phyloP scores from a whole-genome alignment of 2,329 filamentous ascomycete genomes.

The Tolypocladium ophioglossoides region DNA sequence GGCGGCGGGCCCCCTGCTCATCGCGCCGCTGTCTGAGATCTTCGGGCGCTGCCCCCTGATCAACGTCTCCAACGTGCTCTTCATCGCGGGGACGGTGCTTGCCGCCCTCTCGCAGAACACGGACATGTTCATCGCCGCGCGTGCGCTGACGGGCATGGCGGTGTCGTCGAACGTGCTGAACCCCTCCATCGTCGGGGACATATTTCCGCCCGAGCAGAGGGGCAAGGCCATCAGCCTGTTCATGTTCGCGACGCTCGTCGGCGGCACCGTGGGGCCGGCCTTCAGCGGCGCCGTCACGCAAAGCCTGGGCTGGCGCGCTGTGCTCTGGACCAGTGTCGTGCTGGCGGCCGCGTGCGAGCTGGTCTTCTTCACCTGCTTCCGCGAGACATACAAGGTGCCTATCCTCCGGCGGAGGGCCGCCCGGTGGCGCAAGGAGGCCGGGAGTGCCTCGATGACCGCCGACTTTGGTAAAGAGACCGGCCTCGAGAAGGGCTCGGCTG shows the following conservation, averaged over 20 bases:
- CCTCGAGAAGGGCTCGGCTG: constrained; percentile 10
- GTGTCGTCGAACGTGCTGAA: constrained; percentile 54
- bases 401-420: constrained; percentile 33
- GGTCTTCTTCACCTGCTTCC: constrained; percentile 38
- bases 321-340: constrained; percentile 38
- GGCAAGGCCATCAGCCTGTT: constrained; percentile 48
- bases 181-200: constrained; percentile 53
- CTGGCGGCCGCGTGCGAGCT: constrained; percentile 39
- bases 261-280: constrained; percentile 45
- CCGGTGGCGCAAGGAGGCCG: too few relatives aligned
- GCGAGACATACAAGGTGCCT: constrained; percentile 50
- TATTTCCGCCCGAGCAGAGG: constrained; percentile 46
- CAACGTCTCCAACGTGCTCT: constrained; percentile 39
- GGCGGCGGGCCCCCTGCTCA: constrained; percentile 47
- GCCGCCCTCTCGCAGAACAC: constrained; percentile 34
- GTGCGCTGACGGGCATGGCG: constrained; percentile 49
- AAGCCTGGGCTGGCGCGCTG: constrained; percentile 40
- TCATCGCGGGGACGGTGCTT: constrained; percentile 36
- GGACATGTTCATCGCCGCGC: constrained; percentile 37
- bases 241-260: constrained; percentile 45
- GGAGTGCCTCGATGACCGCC: too few relatives aligned
- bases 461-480: too few relatives aligned
- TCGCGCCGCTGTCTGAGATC: constrained; percentile 53
- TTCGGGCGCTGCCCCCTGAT: constrained; percentile 46
- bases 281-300: constrained; percentile 45